Percentiles rank a stretch among this genome's conserved stretches.
Conservation (phyloP, 2,329 filamentous ascomycete species). For the Tolypocladium ophioglossoides region DNA sequence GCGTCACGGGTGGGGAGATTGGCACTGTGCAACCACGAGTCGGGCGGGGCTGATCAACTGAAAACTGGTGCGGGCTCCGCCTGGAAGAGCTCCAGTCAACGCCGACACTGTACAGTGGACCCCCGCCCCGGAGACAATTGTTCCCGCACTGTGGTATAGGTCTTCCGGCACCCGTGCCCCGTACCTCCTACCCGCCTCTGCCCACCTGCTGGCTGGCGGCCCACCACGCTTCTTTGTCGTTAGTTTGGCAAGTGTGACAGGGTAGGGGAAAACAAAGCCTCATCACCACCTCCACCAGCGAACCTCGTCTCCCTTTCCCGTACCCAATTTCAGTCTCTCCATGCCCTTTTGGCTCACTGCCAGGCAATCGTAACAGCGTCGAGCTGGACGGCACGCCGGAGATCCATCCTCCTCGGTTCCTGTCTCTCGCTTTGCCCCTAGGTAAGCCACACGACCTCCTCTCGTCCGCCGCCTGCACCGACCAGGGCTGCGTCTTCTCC, state of each 20-base stretch:
- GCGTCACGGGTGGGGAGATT: neutral
- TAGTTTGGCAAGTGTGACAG: slow-evolving; percentile 21
- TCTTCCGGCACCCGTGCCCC: neutral
- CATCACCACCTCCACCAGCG: slow-evolving; percentile 22
- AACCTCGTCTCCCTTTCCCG: slow-evolving; percentile 12
- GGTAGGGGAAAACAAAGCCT: slow-evolving; percentile 31
- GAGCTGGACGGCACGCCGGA: slow-evolving; percentile 24
- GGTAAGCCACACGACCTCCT: slow-evolving; percentile 17
- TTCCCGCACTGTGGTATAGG: slow-evolving; percentile 1
- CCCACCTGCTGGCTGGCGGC: slow-evolving; percentile 5
- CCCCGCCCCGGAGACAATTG: neutral
- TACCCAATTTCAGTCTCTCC: slow-evolving; percentile 13
- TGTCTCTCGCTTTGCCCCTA: slow-evolving; percentile 14
- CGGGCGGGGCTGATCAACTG: neutral
- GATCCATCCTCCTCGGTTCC: slow-evolving; percentile 12
- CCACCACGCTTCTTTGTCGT: slow-evolving; percentile 17
- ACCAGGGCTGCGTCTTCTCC: neutral
- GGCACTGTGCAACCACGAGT: neutral
- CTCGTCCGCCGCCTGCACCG: slow-evolving; percentile 4
- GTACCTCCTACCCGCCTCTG: slow-evolving; percentile 3
- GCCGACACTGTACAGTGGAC: neutral
- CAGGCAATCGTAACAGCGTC: slow-evolving; percentile 26
- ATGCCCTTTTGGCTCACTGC: slow-evolving; percentile 26
- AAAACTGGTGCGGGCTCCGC: neutral
- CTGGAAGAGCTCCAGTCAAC: neutral